phyloP scores from a whole-genome alignment of 441 rosid genomes.

The Iberis amara region DNA sequence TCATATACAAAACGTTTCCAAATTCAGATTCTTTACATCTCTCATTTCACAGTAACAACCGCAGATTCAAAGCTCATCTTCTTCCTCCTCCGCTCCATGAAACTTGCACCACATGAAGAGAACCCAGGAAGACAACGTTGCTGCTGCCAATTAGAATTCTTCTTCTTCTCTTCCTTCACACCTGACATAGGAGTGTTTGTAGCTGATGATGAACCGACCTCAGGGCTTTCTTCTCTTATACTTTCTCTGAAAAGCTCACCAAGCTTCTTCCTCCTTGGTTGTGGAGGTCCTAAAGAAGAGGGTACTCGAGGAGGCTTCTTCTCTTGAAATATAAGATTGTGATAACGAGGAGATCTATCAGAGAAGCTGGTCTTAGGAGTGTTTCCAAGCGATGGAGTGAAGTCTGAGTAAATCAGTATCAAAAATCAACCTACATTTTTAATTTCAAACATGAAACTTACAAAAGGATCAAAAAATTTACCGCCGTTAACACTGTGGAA shows the following conservation, averaged over 20 bases:
- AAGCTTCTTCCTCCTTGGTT: conserved; percentile 67
- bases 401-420: conserved; percentile 45
- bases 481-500: conserved; percentile 90
- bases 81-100: conserved; percentile 55
- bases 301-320: conserved; percentile 34
- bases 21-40: conserved; percentile 17
- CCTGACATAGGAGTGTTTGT: conserved; percentile 46
- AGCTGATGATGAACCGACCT: conserved; percentile 24
- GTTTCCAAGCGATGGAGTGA: conserved; percentile 73
- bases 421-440: not conserved
- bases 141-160: conserved; percentile 35
- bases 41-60: conserved; percentile 34
- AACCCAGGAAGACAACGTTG: conserved; percentile 61
- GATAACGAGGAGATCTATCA: conserved; percentile 38
- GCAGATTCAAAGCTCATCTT: conserved; percentile 43
- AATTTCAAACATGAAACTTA: too few species aligned
- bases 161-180: conserved; percentile 15
- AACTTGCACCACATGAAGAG: conserved; percentile 46
- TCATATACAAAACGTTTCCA: conserved; percentile 25
- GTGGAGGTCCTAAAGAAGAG: conserved; percentile 37
- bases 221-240: conserved; percentile 34
- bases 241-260: conserved; percentile 70
- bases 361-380: conserved; percentile 50
- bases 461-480: conserved; percentile 14
- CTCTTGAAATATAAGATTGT: conserved; percentile 29